Percentiles rank a stretch among this genome's conserved stretches.
Conservation (phyloP, 176 grass and related monocot species). For the Elymus sibiricus region DNA sequence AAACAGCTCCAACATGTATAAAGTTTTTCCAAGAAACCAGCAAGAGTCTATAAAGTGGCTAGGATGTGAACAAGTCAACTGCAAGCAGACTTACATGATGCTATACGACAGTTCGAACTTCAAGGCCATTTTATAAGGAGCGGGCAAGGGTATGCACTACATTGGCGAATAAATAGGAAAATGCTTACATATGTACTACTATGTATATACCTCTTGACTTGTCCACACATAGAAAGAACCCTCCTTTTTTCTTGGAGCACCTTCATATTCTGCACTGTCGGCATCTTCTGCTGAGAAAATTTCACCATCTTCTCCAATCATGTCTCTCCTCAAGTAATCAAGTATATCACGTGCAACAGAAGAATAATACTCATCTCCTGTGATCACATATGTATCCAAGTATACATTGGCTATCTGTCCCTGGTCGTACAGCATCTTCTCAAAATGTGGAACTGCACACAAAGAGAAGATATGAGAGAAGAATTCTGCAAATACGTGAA, state of each 20-base stretch:
- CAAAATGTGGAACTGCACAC: constrained; percentile 93
- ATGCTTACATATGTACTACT: background rate
- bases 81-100: background rate
- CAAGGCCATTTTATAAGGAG: constrained; percentile 3
- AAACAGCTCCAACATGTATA: background rate
- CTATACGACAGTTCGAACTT: background rate
- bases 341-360: constrained; percentile 72
- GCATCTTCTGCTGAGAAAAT: constrained; percentile 98
- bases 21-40: background rate
- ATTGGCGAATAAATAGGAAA: background rate
- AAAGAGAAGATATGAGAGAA: constrained; percentile 12
- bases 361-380: constrained; percentile 65
- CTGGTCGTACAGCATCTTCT: constrained; percentile 98
- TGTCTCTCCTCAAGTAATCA: constrained; percentile 94
- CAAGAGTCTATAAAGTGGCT: background rate
- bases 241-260: constrained; percentile 73
- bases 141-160: background rate
- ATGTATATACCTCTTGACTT: constrained; percentile 64
- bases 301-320: constrained; percentile 88
- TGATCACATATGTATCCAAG: constrained; percentile 79
- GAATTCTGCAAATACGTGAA: background rate
- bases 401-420: constrained; percentile 86
- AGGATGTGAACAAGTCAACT: background rate
- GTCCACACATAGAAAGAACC: constrained; percentile 93
- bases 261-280: constrained; percentile 84